A percentile compares a stretch with the other conserved stretches of the same genome.
Conservation (phyloP, 2,329 filamentous ascomycete genomes). For the Sphaerulina musiva region DNA sequence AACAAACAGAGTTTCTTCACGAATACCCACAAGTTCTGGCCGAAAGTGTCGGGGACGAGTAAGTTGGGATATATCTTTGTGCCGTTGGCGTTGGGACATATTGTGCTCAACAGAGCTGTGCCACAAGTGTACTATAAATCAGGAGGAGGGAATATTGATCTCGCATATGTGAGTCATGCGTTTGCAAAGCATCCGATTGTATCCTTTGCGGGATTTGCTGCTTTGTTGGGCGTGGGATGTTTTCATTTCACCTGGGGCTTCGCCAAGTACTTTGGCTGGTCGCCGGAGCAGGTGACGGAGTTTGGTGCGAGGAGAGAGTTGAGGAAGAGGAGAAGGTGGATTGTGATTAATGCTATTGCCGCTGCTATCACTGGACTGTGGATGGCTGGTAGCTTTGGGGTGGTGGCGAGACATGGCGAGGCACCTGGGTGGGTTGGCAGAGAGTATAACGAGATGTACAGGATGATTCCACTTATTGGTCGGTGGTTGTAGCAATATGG, state of each 20-base stretch:
- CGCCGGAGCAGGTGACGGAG: conserved; percentile 50
- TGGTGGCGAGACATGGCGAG: conserved; percentile 65
- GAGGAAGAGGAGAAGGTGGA: conserved; percentile 60
- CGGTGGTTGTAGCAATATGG: conserved; percentile 39
- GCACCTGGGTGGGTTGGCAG: conserved; percentile 72
- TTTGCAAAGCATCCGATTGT: conserved; percentile 64
- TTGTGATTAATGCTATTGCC: conserved; percentile 61
- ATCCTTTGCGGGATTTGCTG: conserved; percentile 62
- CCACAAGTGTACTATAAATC: conserved; percentile 60
- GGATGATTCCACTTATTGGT: conserved; percentile 52
- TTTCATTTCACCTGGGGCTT: conserved; percentile 80
- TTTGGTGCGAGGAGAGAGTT: conserved; percentile 46
- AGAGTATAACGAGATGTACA: conserved; percentile 70
- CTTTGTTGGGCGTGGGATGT: conserved; percentile 60
- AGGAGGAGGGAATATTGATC: conserved; percentile 77
- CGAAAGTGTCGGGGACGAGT: conserved; percentile 62
- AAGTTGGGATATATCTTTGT: conserved; percentile 65
- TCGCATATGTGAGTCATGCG: conserved; percentile 78
- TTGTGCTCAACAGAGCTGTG: conserved; percentile 66
- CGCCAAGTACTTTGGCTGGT: conserved; percentile 69
- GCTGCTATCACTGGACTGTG: conserved; percentile 59
- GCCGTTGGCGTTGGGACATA: conserved; percentile 62
- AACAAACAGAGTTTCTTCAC: conserved; percentile 26
- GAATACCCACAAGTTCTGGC: conserved; percentile 50
- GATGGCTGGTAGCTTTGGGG: conserved; percentile 71